Evolutionary conservation across 305 asterid genomes (phyloP), one percentile per base, ranked within the genome.

Genomic region (Fraxinus angustifolia): DNA sequence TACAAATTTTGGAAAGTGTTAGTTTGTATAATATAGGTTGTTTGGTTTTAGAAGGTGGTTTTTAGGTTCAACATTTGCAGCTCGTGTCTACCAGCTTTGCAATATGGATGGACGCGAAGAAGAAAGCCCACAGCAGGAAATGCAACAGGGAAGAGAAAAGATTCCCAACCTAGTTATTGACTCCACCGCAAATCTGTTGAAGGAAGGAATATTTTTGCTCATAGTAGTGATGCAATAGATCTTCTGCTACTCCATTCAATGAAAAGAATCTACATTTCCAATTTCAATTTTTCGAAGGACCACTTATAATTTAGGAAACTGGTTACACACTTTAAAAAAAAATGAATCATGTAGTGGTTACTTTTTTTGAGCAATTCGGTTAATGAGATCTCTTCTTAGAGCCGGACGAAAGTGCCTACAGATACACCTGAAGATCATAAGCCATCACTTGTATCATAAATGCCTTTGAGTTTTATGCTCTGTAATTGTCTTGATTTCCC

Each of bases 361-460:
- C 40, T 68, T 28, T 36, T 68, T 16, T 14, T 19, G 4, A 68
- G 75, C 40, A 68, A 68, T 68, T 68, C 21, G 10, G 17, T 12
- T 68, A 67, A 38, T 58, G 80, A 68, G 62, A 48, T 48, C 38
- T 68, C 42, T 30, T 50, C 31, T 31, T 76, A 70, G 42, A 48
- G 40, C 23, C 56, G 31, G 81, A 23, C 38, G 45, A 30, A 34
- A 78, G 87, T 30, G 68, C 78, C 28, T 81, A 19, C 35, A 19
- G 36, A 45, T 10, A 12, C 40, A 10, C 76, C 77, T 6, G 80
- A 2, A 65, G 73, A 65, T 65, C 73, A 65, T 65, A 65, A 65
- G 14, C 26, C 80, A 53, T 33, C 33, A 68, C 10, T 4, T 28
- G 60, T 78, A 45, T 21, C 60, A 0, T 40, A 33, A 8, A 10